Conservation (phyloP, 2,329 filamentous ascomycete genomes). For the Sclerotinia borealis region DNA sequence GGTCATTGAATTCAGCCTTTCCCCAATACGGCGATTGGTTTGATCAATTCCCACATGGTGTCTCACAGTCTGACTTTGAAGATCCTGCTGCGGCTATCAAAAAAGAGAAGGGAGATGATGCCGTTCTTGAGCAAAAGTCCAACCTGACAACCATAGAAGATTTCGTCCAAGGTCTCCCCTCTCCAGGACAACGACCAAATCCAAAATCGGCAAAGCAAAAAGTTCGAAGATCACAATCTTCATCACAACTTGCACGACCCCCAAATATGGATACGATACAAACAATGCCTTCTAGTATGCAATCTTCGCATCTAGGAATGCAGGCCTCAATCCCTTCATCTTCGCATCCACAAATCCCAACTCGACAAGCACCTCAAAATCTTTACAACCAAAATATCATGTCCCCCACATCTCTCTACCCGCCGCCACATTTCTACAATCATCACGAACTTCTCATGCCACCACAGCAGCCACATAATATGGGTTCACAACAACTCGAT, state of each 20-base stretch:
- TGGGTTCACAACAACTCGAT: conserved; percentile 66
- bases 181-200: conserved; percentile 31
- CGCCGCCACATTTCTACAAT: conserved; percentile 30
- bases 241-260: conserved; percentile 20
- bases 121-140: conserved; percentile 79
- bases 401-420: conserved; percentile 29
- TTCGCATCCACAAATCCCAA: conserved; percentile 14
- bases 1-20: conserved; percentile 51
- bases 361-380: conserved; percentile 11
- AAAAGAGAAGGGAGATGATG: conserved; percentile 78
- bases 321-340: neutral
- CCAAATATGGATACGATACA: conserved; percentile 22
- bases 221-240: conserved; percentile 34
- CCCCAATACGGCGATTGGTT: conserved; percentile 99
- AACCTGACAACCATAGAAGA: conserved; percentile 93
- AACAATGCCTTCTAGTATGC: conserved; percentile 22
- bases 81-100: conserved; percentile 62
- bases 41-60: conserved; percentile 85
- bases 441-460: conserved; percentile 45
- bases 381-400: conserved; percentile 27
- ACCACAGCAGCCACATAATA: conserved; percentile 42
- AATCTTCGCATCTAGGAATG: conserved; percentile 6
- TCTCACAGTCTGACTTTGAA: conserved; percentile 76
- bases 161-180: conserved; percentile 76
- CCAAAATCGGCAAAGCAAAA: conserved; percentile 34